Evolutionary conservation across 441 rosid species (phyloP), one percentile per base, ranked within the genome.

Genomic region (Adansonia rubrostipa): DNA sequence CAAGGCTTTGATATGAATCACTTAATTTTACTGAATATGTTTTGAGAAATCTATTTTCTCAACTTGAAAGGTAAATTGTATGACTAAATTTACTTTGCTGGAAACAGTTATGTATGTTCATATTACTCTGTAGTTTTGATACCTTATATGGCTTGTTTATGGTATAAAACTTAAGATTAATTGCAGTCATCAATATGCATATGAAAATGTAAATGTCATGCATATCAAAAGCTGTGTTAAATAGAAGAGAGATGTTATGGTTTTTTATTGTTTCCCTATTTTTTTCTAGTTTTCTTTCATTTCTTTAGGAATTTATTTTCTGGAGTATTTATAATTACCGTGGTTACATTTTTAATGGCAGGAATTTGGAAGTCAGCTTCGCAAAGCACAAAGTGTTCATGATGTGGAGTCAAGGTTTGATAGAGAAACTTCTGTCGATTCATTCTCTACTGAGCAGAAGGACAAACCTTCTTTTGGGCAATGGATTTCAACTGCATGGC

Each of bases 311-410:
- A 42, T 42, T 69, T 14, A 54, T 44, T 60, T 81, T 70, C 36
- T 33, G 40, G 53, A 57, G 57, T 80, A 64, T 42, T 75, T 48
- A 11, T 36, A 54, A 58, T 42, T 80, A 44, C 6, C 75, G 60
- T 67, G 79, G 64, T 54, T 67, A 5, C 66, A 65, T 50, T 77
- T 74, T 77, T 63, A 69, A 51, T 77, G 82, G 85, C 86, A 93
- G 99, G 98, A 87, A 64, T 69, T 90, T 66, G 92, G 85, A 76
- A 87, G 81, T 81, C 85, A 80, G 81, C 84, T 83, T 71, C 77
- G 60, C 64, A 89, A 84, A 82, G 79, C 90, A 10, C 87, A 78
- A 80, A 80, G 79, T 74, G 63, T 81, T 67, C 86, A 80, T 63
- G 89, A 82, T 70, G 66, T 40, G 19, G 86, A 79, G 63, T 75